Percentiles rank a stretch among this genome's conserved stretches.
phyloP scores from a whole-genome alignment of 306 rosid genomes.

The Inga oerstediana region DNA sequence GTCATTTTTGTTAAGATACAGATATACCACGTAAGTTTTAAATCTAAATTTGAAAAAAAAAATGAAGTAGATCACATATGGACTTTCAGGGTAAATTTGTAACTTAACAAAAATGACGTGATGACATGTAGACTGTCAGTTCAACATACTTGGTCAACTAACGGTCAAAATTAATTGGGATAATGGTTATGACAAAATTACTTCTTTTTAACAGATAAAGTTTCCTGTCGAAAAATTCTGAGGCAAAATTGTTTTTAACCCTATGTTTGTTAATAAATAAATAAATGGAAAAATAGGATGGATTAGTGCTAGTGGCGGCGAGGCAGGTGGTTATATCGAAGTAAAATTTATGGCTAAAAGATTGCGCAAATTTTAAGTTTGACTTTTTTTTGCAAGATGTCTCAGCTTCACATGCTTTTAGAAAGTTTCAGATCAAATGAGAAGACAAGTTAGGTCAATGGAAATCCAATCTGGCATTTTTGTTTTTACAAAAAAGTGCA shows the following conservation, averaged over 20 bases:
- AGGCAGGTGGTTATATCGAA: neutral
- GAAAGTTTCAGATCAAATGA: neutral
- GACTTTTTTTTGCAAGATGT: neutral
- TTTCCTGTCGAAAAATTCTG: accelerated
- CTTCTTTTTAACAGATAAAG: too few species aligned
- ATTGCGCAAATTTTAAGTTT: neutral
- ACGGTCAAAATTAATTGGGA: too few species aligned
- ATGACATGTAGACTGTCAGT: too few species aligned
- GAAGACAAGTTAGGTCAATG: neutral
- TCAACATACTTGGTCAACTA: too few species aligned
- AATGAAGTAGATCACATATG: too few species aligned
- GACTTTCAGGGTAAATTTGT: too few species aligned
- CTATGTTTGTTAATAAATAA: neutral
- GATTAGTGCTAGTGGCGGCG: neutral
- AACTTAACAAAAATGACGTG: too few species aligned
- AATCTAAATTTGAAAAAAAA: too few species aligned
- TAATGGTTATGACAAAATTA: too few species aligned
- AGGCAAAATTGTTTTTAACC: too few species aligned
- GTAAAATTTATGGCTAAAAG: neutral
- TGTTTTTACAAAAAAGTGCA: neutral
- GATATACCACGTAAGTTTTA: too few species aligned
- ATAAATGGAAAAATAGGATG: neutral
- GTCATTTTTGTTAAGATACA: too few species aligned
- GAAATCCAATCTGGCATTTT: neutral
- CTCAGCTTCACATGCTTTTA: neutral